These are phyloP conservation scores for Claviceps africana DNA, from an alignment of 2,329 filamentous ascomycete species.

Conservation along the genomic window DNA sequence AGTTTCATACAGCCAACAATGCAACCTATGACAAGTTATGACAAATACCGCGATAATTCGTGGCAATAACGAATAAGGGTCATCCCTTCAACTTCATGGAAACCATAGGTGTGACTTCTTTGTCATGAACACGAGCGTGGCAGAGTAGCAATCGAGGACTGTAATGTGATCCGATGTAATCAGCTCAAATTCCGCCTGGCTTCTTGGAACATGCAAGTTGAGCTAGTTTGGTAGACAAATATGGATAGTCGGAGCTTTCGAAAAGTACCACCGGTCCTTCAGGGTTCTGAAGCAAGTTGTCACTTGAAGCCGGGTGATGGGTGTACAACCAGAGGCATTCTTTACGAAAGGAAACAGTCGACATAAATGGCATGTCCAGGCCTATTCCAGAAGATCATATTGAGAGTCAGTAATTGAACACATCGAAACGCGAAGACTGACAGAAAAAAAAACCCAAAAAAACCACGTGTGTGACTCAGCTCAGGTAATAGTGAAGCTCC, in stretches of 20 bases:
- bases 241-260: background rate
- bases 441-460: too few relatives aligned
- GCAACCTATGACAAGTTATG: background rate
- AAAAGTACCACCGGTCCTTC: background rate
- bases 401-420: background rate
- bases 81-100: background rate
- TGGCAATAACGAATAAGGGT: background rate
- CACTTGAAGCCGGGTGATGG: background rate
- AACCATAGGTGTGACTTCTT: background rate
- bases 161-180: background rate
- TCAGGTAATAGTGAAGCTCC: background rate
- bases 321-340: background rate
- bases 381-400: background rate
- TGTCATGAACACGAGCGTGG: background rate
- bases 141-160: background rate
- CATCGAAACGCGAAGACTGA: background rate
- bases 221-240: background rate
- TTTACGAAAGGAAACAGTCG: background rate
- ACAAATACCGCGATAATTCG: background rate
- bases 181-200: background rate
- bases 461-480: constrained; percentile 4
- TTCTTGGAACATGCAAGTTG: background rate
- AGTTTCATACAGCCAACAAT: background rate
- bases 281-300: background rate
- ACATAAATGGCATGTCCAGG: background rate